Conservation (phyloP, 257 asterid genomes). For the Asclepias syriaca region DNA sequence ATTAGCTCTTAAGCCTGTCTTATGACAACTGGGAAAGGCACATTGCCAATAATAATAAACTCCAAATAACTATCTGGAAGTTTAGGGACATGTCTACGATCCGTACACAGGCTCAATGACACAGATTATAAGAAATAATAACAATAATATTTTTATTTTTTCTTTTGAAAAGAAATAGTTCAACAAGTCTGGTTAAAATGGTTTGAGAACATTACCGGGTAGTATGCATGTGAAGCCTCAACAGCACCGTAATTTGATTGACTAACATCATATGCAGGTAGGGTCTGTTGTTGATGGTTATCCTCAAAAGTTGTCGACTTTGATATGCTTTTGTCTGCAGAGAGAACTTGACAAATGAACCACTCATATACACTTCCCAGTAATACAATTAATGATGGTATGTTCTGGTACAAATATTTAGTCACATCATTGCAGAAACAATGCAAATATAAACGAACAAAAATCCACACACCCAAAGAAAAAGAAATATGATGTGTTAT, state of each 20-base stretch:
- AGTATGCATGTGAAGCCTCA: slow-evolving; percentile 55
- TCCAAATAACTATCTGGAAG: background rate
- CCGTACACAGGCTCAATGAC: background rate
- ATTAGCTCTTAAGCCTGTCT: background rate
- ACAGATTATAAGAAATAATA: too few species aligned
- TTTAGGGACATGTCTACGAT: background rate
- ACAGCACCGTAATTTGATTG: slow-evolving; percentile 49
- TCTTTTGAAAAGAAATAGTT: too few species aligned
- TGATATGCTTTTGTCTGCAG: slow-evolving; percentile 50
- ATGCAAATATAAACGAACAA: background rate
- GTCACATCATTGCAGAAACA: background rate
- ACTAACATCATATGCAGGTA: slow-evolving; percentile 42
- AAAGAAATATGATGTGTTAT: background rate
- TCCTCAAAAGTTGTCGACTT: slow-evolving; percentile 40
- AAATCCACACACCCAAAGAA: background rate
- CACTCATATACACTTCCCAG: background rate
- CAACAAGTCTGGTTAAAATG: background rate
- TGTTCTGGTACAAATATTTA: background rate
- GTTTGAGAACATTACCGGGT: slow-evolving; percentile 38
- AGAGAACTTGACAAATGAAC: slow-evolving; percentile 3
- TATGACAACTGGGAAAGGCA: background rate
- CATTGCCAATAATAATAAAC: background rate
- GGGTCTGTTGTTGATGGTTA: slow-evolving; percentile 36
- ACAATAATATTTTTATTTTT: too few species aligned
- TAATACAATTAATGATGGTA: background rate